These are phyloP conservation scores for Apiotrichum laibachii DNA, from an alignment of 1,284 basidiomycete species.

Conservation along the genomic window DNA sequence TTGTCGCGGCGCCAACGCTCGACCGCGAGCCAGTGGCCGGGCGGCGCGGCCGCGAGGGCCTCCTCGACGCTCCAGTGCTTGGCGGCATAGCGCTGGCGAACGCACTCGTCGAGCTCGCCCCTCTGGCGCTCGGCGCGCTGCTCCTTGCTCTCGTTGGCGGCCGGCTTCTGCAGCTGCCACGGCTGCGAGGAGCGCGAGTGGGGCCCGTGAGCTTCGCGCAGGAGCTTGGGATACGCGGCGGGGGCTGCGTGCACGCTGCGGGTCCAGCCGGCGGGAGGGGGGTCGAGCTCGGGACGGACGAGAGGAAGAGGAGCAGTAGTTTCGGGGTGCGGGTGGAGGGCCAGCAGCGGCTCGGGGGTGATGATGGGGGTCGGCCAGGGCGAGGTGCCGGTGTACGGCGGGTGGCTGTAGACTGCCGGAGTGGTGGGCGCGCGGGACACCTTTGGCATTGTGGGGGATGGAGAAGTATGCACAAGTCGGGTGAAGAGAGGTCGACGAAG, in stretches of 20 bases:
- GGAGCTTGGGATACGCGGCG: constrained; percentile 61
- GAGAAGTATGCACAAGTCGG: too few relatives aligned
- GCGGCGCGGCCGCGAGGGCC: constrained; percentile 22
- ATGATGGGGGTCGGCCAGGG: not conserved
- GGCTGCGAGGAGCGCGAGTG: constrained; percentile 22
- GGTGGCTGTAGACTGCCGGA: constrained; percentile 1
- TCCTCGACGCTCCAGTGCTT: constrained; percentile 6
- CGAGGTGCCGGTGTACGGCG: not conserved
- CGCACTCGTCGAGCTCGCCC: constrained; percentile 2
- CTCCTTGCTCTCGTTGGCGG: constrained; percentile 17
- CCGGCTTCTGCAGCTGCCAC: constrained; percentile 14
- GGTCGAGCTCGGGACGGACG: constrained; percentile 26
- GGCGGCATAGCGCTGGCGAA: constrained; percentile 1
- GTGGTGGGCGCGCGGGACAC: not conserved
- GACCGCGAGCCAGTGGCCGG: constrained; percentile 39
- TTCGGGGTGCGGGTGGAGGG: constrained; percentile 15
- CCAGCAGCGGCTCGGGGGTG: constrained; percentile 12
- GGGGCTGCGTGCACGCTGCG: constrained; percentile 68
- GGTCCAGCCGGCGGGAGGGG: constrained; percentile 48
- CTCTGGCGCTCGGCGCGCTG: not conserved
- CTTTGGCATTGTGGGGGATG: not conserved
- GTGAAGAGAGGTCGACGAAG: too few relatives aligned
- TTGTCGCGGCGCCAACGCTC: constrained; percentile 21
- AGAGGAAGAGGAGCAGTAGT: constrained; percentile 6
- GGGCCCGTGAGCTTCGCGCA: constrained; percentile 35